phyloP scores from a whole-genome alignment of 2,329 filamentous ascomycete genomes.

The Fusarium verticillioides region DNA sequence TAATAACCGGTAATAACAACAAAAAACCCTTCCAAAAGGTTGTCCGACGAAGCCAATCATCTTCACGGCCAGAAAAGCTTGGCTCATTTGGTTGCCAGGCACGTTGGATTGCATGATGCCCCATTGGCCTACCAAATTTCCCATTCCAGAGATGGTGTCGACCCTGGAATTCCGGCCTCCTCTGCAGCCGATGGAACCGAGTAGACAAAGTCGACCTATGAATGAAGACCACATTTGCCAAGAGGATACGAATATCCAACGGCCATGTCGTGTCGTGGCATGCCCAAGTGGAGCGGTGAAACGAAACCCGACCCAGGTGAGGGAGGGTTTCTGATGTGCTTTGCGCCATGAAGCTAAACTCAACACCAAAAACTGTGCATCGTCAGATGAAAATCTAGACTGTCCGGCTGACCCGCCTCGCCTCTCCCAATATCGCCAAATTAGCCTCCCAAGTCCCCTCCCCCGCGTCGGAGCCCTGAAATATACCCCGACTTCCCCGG shows the following conservation, averaged over 20 bases:
- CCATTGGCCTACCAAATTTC: neutral
- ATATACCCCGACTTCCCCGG: slow-evolving; percentile 26
- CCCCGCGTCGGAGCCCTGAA: neutral
- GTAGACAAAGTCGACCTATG: neutral
- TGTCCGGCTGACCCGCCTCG: slow-evolving; percentile 14
- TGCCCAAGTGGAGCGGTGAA: neutral
- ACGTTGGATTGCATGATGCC: neutral
- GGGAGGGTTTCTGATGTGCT: neutral
- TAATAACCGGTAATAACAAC: slow-evolving; percentile 4
- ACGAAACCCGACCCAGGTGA: neutral
- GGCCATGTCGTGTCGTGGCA: slow-evolving; percentile 5
- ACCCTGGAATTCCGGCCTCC: neutral
- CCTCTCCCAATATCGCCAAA: slow-evolving; percentile 15
- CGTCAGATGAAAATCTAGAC: slow-evolving; percentile 6
- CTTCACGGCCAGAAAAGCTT: neutral
- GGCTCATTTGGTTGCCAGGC: neutral
- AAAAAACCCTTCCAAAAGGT: neutral
- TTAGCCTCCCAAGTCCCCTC: neutral
- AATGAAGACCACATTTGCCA: neutral
- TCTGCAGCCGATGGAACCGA: neutral
- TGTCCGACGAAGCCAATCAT: neutral
- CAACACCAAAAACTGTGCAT: slow-evolving; percentile 6
- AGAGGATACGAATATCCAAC: neutral
- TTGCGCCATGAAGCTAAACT: neutral
- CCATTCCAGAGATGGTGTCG: neutral